Base-by-base conservation (phyloP, 495 filamentous ascomycete genomes). In the Aspergillus kassunensis region DNA sequence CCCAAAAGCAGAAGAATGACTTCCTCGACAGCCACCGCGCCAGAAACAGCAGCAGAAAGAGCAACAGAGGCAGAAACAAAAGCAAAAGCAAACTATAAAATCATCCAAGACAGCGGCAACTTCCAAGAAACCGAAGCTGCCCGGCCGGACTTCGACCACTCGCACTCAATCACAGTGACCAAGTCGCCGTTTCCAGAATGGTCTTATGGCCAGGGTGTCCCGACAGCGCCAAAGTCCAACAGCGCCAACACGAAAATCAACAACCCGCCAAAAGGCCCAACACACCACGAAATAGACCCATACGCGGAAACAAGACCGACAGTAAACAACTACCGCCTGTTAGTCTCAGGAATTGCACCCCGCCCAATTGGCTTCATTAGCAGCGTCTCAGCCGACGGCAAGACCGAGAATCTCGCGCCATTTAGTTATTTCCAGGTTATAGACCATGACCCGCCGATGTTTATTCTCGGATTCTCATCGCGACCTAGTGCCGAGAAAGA, bases 361-460 rank as follows among this genome's bases (percentile, higher is more conserved):
- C 82, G 91, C 8, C 91, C 91, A 1, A 69, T 85, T 40, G 80
- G 80, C 0, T 83, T 83, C 45, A 53, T 83, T 1, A 74, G 72
- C 50, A 85, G n/a, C 1, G 62, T 73, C 1, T 73, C 64, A n/a
- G 65, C 64, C 24, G 71, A 80, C 51, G 78, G 79, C 41, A 49
- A 56, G 62, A 73, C 66, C 61, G 78, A 75, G 30, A 96, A 96
- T 67, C 79, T 96, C 1, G 84, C 90, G 0, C 90, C 90, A 0
- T 95, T 90, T 70, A 83, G 77, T 53, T 95, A 91, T 71, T 89
- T 88, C 66, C 79, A 87, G 44, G 62, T 95, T 8, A 75, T 95
- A 47, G 82, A 84, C 57, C 87, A 91, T 61, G 91, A 96, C 66
- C 91, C 91, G 3, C 91, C 91, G 2, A 76, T 93, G 41, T 93